Conservation (phyloP, 73 alveolate genomes). For the Paramecium primaurelia region DNA sequence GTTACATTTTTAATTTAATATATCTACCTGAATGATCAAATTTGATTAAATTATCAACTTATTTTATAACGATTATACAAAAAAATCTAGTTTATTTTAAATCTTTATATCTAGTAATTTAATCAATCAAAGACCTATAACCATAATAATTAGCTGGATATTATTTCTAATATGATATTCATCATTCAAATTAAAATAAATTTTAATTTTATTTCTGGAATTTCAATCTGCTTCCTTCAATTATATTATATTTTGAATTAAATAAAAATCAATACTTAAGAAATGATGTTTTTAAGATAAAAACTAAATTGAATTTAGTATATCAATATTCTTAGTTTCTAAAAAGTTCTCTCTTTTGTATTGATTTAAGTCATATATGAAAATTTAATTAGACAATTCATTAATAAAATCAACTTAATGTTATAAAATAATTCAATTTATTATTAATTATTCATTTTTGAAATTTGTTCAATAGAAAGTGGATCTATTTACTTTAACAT, state of each 20-base stretch:
- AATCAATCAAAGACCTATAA: conserved; percentile 65
- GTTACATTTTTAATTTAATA: no score
- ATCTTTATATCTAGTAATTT: conserved; percentile 67
- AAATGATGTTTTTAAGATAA: background rate
- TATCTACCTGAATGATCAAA: background rate
- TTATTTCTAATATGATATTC: background rate
- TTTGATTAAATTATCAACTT: conserved; percentile 79
- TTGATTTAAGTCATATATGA: background rate
- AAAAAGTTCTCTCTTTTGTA: background rate
- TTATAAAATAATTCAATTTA: background rate
- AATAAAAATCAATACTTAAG: background rate
- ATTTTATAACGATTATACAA: conserved; percentile 83
- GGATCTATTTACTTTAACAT: background rate
- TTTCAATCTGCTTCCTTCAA: background rate
- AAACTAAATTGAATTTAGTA: background rate
- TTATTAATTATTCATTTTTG: background rate
- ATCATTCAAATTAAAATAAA: background rate
- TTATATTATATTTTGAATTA: background rate
- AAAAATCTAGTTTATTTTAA: background rate
- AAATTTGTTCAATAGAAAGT: background rate
- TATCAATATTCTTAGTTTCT: background rate
- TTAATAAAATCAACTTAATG: background rate
- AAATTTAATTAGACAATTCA: background rate
- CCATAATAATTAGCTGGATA: background rate
- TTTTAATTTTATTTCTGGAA: background rate